phyloP scores from a whole-genome alignment of 2,329 filamentous ascomycete genomes.

The Diaporthe citrichinensis region DNA sequence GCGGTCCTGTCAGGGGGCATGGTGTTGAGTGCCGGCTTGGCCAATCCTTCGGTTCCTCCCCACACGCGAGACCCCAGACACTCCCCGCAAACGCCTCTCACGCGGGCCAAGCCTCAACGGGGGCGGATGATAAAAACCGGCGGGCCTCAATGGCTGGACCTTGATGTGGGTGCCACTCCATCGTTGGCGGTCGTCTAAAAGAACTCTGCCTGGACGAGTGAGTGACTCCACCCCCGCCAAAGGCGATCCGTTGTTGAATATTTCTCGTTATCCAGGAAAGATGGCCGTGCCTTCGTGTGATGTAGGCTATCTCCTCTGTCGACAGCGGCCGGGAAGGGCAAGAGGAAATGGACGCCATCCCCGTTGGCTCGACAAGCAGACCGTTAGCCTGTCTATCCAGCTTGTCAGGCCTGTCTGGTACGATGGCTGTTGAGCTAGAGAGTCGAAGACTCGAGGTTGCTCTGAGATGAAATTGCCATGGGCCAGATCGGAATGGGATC shows the following conservation, averaged over 20 bases:
- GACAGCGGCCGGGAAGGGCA: background rate
- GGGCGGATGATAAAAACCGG: background rate
- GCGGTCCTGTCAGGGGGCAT: background rate
- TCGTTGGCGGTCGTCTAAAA: background rate
- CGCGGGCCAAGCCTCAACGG: background rate
- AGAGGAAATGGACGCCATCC: background rate
- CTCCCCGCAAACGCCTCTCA: conserved; percentile 18
- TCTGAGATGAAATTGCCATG: background rate
- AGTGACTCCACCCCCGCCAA: background rate
- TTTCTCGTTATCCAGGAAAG: background rate
- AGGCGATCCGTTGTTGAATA: too few species aligned
- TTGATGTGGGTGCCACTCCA: background rate
- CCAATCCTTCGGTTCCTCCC: conserved; percentile 1
- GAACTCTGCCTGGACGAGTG: background rate
- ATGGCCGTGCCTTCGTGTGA: background rate
- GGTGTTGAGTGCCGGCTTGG: conserved; percentile 24
- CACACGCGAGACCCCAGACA: conserved; percentile 1
- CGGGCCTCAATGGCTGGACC: background rate
- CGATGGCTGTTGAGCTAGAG: background rate
- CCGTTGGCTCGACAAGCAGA: background rate
- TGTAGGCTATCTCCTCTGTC: background rate
- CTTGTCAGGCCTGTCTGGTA: background rate
- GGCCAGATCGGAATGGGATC: background rate
- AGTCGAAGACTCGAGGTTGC: background rate
- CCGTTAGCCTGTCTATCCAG: background rate